These are phyloP conservation scores for Colletotrichum spinosum DNA, from an alignment of 2,329 filamentous ascomycete species.

Conservation along the genomic window DNA sequence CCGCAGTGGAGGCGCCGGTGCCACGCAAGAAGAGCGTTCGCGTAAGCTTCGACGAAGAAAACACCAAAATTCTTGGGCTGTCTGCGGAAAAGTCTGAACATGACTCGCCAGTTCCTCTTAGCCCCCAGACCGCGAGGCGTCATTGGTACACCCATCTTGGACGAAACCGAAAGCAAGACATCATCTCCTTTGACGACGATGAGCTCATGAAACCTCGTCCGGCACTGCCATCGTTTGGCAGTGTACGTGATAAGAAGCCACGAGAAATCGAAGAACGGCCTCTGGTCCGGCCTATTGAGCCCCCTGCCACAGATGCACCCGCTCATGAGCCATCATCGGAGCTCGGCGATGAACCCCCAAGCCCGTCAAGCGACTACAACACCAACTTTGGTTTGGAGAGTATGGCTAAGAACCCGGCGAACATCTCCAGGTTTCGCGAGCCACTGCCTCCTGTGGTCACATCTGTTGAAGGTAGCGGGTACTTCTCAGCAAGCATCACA, in stretches of 20 bases:
- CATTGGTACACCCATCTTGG: conserved; percentile 61
- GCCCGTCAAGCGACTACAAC: conserved; percentile 69
- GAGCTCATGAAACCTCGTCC: conserved; percentile 80
- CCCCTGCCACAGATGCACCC: conserved; percentile 46
- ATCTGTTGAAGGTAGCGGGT: conserved; percentile 74
- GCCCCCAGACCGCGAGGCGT: conserved; percentile 52
- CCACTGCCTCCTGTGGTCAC: conserved; percentile 79
- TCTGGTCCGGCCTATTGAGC: conserved; percentile 65
- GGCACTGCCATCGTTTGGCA: conserved; percentile 80
- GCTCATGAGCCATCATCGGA: conserved; percentile 23
- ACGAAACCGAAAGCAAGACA: conserved; percentile 64
- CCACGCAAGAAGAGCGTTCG: conserved; percentile 73
- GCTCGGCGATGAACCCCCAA: conserved; percentile 44
- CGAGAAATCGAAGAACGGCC: conserved; percentile 67
- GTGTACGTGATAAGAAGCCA: conserved; percentile 72
- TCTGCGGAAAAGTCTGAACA: conserved; percentile 50
- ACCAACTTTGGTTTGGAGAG: conserved; percentile 69
- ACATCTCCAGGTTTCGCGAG: conserved; percentile 68
- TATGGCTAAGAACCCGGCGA: conserved; percentile 63
- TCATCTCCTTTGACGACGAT: conserved; percentile 65
- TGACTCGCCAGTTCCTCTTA: conserved; percentile 53
- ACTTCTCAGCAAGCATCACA: conserved; percentile 68
- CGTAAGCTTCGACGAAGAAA: conserved; percentile 83
- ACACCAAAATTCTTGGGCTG: conserved; percentile 65
- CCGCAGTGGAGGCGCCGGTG: conserved; percentile 47